Evolutionary conservation across 345 rosid genomes (phyloP).

Genomic region (Anacardium occidentale): DNA sequence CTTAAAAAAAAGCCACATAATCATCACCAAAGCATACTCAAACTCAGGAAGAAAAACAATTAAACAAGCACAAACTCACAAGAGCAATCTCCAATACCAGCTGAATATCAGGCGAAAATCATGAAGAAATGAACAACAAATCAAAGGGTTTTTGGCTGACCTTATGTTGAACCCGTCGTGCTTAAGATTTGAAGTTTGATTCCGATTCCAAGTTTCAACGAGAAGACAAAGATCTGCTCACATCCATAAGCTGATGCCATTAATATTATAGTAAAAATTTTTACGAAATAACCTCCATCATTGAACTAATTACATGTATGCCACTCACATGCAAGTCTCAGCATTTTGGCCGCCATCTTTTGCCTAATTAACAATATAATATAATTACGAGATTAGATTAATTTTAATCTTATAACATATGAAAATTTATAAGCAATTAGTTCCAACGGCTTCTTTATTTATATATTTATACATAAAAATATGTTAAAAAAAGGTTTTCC

Average conservation of each 20-base stretch:
- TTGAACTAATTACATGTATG: background rate
- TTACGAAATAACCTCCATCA: background rate
- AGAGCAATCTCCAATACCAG: background rate
- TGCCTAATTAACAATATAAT: background rate
- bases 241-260: background rate
- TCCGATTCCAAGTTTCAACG: background rate
- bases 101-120: background rate
- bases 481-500: no score
- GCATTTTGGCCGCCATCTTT: background rate
- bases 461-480: no score
- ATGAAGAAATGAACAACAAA: background rate
- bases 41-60: background rate
- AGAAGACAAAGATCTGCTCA: background rate
- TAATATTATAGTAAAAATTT: background rate
- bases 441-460: no score
- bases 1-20: no score
- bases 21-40: no score
- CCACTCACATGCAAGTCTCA: slow-evolving; percentile 7
- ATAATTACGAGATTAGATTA: no score
- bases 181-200: background rate
- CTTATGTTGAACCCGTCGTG: no score
- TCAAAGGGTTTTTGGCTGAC: background rate
- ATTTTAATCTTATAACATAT: no score
- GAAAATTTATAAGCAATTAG: no score
- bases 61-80: background rate